A percentile compares a stretch with the other conserved stretches of the same genome.
These are phyloP conservation scores for Ampelocalamus luodianensis DNA, from an alignment of 176 grass and related monocot species.

Conservation along the genomic window DNA sequence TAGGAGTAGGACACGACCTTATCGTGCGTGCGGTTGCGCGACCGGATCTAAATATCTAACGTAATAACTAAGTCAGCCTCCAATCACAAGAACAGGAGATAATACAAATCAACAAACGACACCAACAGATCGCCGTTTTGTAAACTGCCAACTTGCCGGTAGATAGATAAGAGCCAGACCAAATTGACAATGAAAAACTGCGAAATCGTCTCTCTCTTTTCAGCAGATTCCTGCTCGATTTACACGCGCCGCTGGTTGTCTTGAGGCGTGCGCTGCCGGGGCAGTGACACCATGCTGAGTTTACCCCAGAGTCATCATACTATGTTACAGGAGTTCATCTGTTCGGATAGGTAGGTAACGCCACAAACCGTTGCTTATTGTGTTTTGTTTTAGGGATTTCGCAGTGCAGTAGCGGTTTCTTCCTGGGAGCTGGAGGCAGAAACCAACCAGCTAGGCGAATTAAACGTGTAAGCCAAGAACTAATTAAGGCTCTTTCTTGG, in stretches of 20 bases:
- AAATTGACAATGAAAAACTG: constrained; percentile 7
- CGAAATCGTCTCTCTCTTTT: neutral
- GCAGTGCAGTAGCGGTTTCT: neutral
- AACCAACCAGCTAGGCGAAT: neutral
- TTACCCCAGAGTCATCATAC: constrained; percentile 16
- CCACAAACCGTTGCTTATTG: neutral
- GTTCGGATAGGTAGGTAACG: neutral
- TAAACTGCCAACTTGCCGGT: constrained; percentile 38
- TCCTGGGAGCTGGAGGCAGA: neutral
- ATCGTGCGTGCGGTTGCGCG: neutral
- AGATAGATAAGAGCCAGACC: constrained; percentile 14
- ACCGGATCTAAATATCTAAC: neutral
- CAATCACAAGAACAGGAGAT: neutral
- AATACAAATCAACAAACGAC: neutral
- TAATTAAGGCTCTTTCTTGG: constrained; percentile 5
- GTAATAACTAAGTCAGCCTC: neutral
- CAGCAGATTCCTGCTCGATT: constrained; percentile 1
- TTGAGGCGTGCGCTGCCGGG: neutral
- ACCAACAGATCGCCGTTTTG: constrained; percentile 5
- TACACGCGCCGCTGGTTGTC: constrained; percentile 23
- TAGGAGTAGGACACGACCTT: neutral
- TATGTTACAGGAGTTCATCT: neutral
- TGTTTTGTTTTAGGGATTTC: neutral
- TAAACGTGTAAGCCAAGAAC: constrained; percentile 5
- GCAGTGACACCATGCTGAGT: constrained; percentile 39